Evolutionary conservation across 2,329 filamentous ascomycete species (phyloP), one percentile per base, ranked within the genome.

Genomic region (Elsinoe necatrix): DNA sequence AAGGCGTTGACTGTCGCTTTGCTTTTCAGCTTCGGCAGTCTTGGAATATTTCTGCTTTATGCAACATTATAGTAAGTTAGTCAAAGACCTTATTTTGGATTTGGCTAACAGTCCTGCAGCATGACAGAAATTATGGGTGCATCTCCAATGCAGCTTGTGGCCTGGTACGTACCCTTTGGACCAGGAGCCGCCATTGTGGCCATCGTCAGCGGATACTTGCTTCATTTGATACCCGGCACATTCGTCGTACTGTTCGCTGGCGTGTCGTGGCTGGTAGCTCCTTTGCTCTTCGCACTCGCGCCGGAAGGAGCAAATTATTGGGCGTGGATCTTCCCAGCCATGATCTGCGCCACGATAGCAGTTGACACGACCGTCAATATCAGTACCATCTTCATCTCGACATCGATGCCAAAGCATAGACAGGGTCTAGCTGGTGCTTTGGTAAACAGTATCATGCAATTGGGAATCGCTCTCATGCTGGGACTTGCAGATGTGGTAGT

Each of bases 341-440:
- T 70, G 68, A 43, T 71, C 1, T 69, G 66, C 58, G 66, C 65
- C 2, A 69, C 69, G 1, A 58, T 69, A 6, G 69, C 68, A 27
- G 65, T 69, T 55, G 69, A 71, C 57, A 57, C 70, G 5, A 71
- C 69, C 0, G 69, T 66, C 63, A 69, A 65, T n/a, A 60, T 71
- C 2, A 64, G 65, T 14, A 62, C 63, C 20, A 64, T 70, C 23
- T 68, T 68, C 58, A 57, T 70, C 12, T 65, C 67, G 1, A 58
- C 64, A 0, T 60, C 64, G 0, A 66, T 68, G 51, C 69, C 69
- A 4, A 61, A 64, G 18, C 59, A 63, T 8, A 66, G 66, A 21
- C 69, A 71, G 58, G 69, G 67, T 14, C 58, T 71, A 3, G 66
- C 66, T 2, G 69, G 69, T 20, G 69, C 69, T 0, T 62, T 71